Base-by-base conservation (phyloP, 306 rosid species). In the Dalbergia cochinchinensis region DNA sequence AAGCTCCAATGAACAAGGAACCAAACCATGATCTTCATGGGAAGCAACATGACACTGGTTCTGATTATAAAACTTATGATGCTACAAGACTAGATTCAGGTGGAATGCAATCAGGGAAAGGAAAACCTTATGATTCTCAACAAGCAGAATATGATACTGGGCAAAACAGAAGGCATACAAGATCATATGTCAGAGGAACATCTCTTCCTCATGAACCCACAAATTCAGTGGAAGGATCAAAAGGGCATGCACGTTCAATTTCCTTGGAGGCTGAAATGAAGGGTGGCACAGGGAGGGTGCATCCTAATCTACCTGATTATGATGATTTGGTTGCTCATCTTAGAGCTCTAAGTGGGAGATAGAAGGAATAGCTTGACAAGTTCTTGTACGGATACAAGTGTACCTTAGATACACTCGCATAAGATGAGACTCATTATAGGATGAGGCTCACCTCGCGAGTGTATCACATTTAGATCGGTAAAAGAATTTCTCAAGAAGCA, bases 301-400 rank as follows among this genome's bases (percentile, higher is more conserved):
- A 89, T 76, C 93, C 96, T 3, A 92, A 84, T 76, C 87, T 89
- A 57, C 98, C 97, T 0, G 98, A 93, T 41, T 95, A 85, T 54
- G 98, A 95, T 47, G 91, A 93, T 18, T 77, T 95, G 47, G 87
- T 78, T 19, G 89, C 91, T 58, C 87, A 81, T 22, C 35, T 95
- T 50, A 83, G 84, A 41, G 85, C 96, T 73, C 87, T 91, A 7
- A 89, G 78, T 47, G 76, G 82, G 44, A 83, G 70, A 66, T 90
- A 87, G 74, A 79, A 65, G 45, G n/a, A 16, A 45, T 4, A 5
- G 15, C 20, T 15, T 6, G 9, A 8, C 14, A 10, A 11, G 3
- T 37, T 37, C 41, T 10, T 10, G 53, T 47, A 47, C 12, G 12
- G 50, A 13, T 11, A 51, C 19, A 15, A 51, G 6, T 51, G 7